phyloP scores from a whole-genome alignment of 1,284 basidiomycete genomes.

The Cerioporus squamosus region DNA sequence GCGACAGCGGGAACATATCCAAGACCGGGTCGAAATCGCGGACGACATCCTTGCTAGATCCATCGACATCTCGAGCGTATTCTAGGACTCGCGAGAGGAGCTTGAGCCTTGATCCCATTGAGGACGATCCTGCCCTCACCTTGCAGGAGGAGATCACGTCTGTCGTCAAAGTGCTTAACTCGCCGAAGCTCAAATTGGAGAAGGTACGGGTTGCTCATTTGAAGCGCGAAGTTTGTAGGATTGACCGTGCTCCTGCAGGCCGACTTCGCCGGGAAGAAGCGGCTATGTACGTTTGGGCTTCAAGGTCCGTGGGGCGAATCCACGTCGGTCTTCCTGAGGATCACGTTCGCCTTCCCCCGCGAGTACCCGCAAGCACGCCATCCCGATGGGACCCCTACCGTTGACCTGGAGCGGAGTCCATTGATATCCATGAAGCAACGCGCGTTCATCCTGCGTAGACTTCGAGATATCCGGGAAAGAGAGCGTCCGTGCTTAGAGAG shows the following conservation, averaged over 20 bases:
- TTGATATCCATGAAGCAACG: slow-evolving; percentile 79
- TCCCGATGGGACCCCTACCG: slow-evolving; percentile 70
- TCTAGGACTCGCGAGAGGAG: slow-evolving; percentile 37
- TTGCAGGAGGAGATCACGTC: slow-evolving; percentile 87
- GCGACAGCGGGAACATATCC: slow-evolving; percentile 45
- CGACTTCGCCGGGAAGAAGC: slow-evolving; percentile 72
- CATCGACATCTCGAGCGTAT: slow-evolving; percentile 15
- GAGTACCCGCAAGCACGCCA: slow-evolving; percentile 73
- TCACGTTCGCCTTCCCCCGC: slow-evolving; percentile 90
- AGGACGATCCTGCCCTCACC: slow-evolving; percentile 54
- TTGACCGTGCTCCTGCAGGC: slow-evolving; percentile 49
- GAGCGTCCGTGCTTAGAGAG: slow-evolving; percentile 81
- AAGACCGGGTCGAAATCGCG: slow-evolving; percentile 32
- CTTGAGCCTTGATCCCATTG: slow-evolving; percentile 45
- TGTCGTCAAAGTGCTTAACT: slow-evolving; percentile 72
- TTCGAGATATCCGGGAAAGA: slow-evolving; percentile 72
- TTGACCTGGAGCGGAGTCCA: slow-evolving; percentile 85
- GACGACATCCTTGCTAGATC: slow-evolving; percentile 25
- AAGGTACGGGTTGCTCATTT: slow-evolving; percentile 59
- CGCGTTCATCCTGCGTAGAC: slow-evolving; percentile 75
- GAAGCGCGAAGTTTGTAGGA: neutral
- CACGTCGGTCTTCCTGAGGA: slow-evolving; percentile 81
- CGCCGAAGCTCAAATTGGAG: slow-evolving; percentile 82
- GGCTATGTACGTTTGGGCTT: slow-evolving; percentile 85
- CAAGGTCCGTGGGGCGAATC: slow-evolving; percentile 91